Percentiles rank a stretch among this genome's conserved stretches.
phyloP scores from a whole-genome alignment of 1,284 basidiomycete species.

The Ustanciosporium gigantosporum region DNA sequence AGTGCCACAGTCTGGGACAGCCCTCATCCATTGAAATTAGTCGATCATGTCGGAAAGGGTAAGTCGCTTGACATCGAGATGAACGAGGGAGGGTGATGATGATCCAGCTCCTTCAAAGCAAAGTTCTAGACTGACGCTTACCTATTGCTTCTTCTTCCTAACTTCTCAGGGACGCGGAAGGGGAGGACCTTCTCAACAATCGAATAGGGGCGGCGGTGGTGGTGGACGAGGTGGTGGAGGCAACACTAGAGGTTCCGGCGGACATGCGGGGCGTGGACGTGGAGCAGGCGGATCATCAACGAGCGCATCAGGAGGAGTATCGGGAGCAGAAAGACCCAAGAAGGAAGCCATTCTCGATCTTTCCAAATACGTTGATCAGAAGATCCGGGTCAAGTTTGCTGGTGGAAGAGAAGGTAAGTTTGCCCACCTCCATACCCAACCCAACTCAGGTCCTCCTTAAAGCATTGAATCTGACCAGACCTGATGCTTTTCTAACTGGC shows the following conservation, averaged over 20 bases:
- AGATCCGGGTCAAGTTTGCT: constrained; percentile 92
- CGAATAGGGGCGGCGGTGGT: constrained; percentile 15
- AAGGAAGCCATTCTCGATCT: constrained; percentile 95
- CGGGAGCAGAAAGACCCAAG: constrained; percentile 75
- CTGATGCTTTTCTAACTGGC: background rate
- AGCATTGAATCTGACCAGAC: too few species aligned
- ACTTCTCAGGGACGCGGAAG: constrained; percentile 1
- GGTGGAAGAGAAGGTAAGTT: constrained; percentile 86
- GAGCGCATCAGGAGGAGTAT: too few species aligned
- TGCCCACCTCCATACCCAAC: background rate
- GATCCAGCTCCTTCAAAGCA: background rate
- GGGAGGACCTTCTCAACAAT: background rate
- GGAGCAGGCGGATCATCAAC: constrained; percentile 1
- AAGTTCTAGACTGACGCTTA: too few species aligned
- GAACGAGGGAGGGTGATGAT: background rate
- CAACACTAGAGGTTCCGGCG: constrained; percentile 1
- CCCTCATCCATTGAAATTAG: too few species aligned
- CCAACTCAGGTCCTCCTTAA: too few species aligned
- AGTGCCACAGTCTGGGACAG: too few species aligned
- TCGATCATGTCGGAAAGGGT: constrained; percentile 28
- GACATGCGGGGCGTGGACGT: constrained; percentile 3
- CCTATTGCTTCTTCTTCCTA: too few species aligned
- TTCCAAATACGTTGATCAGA: constrained; percentile 87
- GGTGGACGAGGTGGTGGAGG: constrained; percentile 15
- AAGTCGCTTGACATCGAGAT: too few species aligned